Evolutionary conservation across 169 alveolate species (phyloP), one percentile per base, ranked within the genome.

Genomic region (Blepharisma undulans): DNA sequence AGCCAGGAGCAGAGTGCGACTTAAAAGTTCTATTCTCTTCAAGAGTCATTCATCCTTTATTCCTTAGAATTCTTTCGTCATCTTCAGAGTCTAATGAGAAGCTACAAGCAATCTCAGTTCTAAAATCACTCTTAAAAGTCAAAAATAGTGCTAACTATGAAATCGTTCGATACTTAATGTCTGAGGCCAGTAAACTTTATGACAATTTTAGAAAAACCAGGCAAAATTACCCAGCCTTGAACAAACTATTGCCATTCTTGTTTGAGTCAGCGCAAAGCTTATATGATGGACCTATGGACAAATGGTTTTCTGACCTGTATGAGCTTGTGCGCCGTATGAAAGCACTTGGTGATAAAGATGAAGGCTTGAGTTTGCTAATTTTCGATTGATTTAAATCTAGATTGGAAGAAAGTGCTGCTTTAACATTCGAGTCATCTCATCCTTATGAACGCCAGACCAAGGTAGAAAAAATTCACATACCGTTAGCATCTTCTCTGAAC

Each of bases 231-330:
- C 14, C 19, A 25, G 12, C 72, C n/a, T 71, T 87, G 7, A 60
- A 87, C 16, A 18, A 22, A 18, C 12, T 87, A 8, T 27, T 87
- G 66, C n/a, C 12, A 29, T 18, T 87, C 16, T 19, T 72, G 27
- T 14, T 29, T 74, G 10, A 84, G 18, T 18, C 18, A 19, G 14
- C 22, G 14, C 8, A 33, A 33, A 14, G 19, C 14, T 12, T 10
- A 10, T 27, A 87, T 10, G 22, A 25, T 22, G 12, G 10, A 74
- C 12, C 22, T 16, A 30, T 12, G 12, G 84, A 87, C 74, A 29
- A 61, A 21, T 61, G 87, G 85, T 87, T 87, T 32, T 16, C 21
- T 12, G 71, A 87, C 33, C 21, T 87, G 10, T 87, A n/a, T 22
- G 72, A 87, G 19, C n/a, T 36, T 19, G 10, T 72, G 19, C 12